These are phyloP conservation scores for Candida railenensis DNA, from an alignment of 805 yeast species.

Conservation along the genomic window DNA sequence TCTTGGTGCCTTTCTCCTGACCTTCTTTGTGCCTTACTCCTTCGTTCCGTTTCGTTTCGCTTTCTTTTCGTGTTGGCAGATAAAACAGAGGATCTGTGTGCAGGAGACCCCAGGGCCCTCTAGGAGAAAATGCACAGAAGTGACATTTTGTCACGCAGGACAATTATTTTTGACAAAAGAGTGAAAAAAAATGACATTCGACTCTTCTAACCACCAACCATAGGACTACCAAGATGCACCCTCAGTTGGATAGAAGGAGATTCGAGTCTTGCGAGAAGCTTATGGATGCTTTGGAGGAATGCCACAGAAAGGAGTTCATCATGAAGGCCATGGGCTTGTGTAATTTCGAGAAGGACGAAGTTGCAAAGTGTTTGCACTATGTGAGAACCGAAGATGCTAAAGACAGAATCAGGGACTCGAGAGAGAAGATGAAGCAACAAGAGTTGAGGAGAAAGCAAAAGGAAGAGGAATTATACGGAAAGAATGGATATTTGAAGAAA, in stretches of 20 bases:
- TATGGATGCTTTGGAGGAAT: conserved; percentile 84
- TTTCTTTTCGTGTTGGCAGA: too few relatives aligned
- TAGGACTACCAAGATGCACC: conserved; percentile 45
- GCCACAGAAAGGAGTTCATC: conserved; percentile 71
- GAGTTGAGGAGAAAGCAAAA: conserved; percentile 58
- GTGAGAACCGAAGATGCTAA: conserved; percentile 67
- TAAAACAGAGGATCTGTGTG: too few relatives aligned
- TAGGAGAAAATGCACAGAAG: too few relatives aligned
- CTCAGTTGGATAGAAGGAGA: conserved; percentile 43
- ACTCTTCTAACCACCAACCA: too few relatives aligned
- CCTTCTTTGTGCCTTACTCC: too few relatives aligned
- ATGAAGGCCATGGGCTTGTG: conserved; percentile 79
- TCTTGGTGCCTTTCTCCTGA: too few relatives aligned
- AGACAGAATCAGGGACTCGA: conserved; percentile 51
- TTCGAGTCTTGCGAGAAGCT: conserved; percentile 67
- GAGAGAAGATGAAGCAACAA: conserved; percentile 53
- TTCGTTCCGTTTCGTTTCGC: too few relatives aligned
- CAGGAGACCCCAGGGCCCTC: too few relatives aligned
- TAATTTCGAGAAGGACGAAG: conserved; percentile 77
- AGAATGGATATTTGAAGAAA: conserved; percentile 65
- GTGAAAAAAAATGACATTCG: too few relatives aligned
- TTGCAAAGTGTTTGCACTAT: conserved; percentile 75
- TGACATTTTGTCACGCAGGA: too few relatives aligned
- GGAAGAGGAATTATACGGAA: conserved; percentile 80
- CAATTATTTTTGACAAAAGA: too few relatives aligned